Conservation (phyloP, 1,284 basidiomycete genomes). For the Cryptococcus sp. region DNA sequence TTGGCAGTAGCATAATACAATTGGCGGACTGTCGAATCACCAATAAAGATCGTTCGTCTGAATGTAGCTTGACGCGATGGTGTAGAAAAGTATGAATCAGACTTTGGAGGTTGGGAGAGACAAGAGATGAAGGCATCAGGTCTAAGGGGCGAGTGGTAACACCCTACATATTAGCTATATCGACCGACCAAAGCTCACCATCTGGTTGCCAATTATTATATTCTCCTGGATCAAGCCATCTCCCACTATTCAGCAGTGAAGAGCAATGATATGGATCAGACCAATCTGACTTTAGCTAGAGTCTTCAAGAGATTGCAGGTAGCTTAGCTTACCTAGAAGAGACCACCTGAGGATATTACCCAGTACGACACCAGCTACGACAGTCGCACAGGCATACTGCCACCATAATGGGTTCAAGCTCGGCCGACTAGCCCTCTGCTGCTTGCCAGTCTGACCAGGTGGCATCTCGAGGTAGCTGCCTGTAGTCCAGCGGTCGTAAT, state of each 20-base stretch:
- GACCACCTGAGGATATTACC: conserved; percentile 46
- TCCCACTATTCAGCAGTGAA: conserved; percentile 64
- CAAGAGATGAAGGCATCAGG: background rate
- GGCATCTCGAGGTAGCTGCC: background rate
- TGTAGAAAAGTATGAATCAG: conserved; percentile 19
- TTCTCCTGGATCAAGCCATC: conserved; percentile 64
- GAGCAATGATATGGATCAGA: conserved; percentile 68
- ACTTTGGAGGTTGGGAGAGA: conserved; percentile 4
- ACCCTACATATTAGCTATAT: conserved; percentile 21
- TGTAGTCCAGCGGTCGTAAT: no score
- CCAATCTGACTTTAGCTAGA: conserved; percentile 55
- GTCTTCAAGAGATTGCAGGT: background rate
- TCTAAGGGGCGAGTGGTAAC: conserved; percentile 19
- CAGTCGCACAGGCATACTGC: conserved; percentile 46
- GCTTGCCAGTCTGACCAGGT: background rate
- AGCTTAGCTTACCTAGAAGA: conserved; percentile 45
- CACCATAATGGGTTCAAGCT: conserved; percentile 47
- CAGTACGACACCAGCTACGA: conserved; percentile 41
- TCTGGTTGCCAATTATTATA: conserved; percentile 78
- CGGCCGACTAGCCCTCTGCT: conserved; percentile 11
- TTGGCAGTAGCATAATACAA: conserved; percentile 71
- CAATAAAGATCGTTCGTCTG: conserved; percentile 63
- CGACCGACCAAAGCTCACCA: conserved; percentile 59
- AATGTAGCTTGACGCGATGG: conserved; percentile 11
- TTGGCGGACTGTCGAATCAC: conserved; percentile 76